Evolutionary conservation across 2,329 filamentous ascomycete genomes (phyloP), one percentile per base, ranked within the genome.

Genomic region (Leptographium procerum): DNA sequence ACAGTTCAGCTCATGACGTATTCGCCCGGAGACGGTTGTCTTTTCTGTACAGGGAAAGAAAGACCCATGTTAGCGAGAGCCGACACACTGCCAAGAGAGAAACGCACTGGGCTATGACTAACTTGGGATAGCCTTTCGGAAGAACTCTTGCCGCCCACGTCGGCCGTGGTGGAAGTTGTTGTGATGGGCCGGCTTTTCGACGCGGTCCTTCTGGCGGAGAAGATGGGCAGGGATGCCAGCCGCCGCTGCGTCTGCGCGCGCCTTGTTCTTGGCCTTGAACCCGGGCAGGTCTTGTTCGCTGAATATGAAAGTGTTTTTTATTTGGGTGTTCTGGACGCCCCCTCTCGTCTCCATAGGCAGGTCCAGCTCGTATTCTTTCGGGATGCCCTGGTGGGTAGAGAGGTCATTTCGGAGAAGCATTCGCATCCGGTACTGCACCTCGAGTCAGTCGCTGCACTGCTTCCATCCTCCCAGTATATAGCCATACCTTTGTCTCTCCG

Each of bases 221-320:
- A 86, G 72, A 40, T 82, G 78, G 6, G 77, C 72, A 5, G 83
- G 83, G 60, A 86, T 83, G 56, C 83, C 80, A 22, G 76, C 78
- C 51, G 77, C 80, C 4, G 80, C 73, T 10, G 80, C 78, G 57
- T 82, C 78, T n/a, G 77, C 75, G 55, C 79, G 76, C 53, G 73
- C 72, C 65, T 77, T 80, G 67, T 80, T 81, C 69, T 79, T 81
- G 22, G 76, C 75, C 65, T 81, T 81, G 73, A 85, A 91, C 43
- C 89, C 89, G 0, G 91, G 88, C 26, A 96, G 80, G 67, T 97
- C 90, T 70, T 95, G 91, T 72, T 99, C 94, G 47, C 88, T 91
- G 69, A 99, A 99, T 59, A 97, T 77, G 69, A 88, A 95, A 24
- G 91, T 94, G 71, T 96, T 96, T 66, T 83, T 83, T 36, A 92